phyloP scores from a whole-genome alignment of 2,329 filamentous ascomycete species.

The Bertia moriformis region DNA sequence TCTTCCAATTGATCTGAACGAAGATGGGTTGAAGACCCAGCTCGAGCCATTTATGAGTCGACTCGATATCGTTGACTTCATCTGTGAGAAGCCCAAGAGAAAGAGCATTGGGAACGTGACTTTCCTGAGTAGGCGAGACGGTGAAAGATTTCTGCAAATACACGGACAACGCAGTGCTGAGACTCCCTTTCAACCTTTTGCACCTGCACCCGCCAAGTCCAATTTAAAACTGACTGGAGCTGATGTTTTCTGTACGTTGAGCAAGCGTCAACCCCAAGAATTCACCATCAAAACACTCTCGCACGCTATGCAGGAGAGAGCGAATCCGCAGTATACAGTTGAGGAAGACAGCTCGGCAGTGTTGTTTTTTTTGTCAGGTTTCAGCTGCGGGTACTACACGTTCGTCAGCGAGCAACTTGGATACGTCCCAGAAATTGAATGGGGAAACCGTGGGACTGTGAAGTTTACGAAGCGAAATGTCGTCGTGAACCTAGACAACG shows the following conservation, averaged over 20 bases:
- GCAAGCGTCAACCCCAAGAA: constrained; percentile 4
- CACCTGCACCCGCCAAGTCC: constrained; percentile 5
- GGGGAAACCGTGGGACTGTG: constrained; percentile 17
- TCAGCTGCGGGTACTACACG: constrained; percentile 32
- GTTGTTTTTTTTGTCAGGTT: constrained; percentile 4
- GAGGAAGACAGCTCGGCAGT: constrained; percentile 4
- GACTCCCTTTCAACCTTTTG: constrained; percentile 2
- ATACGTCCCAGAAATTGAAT: constrained; percentile 25
- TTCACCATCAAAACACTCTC: constrained; percentile 18
- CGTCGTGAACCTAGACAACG: constrained; percentile 17
- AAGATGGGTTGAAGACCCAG: constrained; percentile 18
- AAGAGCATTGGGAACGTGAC: constrained; percentile 21
- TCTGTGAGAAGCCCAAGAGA: constrained; percentile 22
- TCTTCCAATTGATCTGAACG: constrained; percentile 23
- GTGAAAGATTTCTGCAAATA: constrained; percentile 21
- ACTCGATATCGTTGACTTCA: constrained; percentile 18
- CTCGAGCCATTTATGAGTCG: constrained; percentile 23
- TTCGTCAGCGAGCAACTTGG: constrained; percentile 20
- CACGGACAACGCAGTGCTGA: constrained; percentile 5
- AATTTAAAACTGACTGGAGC: constrained; percentile 13
- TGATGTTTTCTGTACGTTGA: constrained; percentile 13
- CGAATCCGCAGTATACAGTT: constrained; percentile 8
- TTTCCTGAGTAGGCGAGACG: constrained; percentile 25
- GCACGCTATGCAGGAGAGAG: constrained; percentile 13
- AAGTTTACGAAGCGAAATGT: constrained; percentile 28